Evolutionary conservation across 2,329 filamentous ascomycete species (phyloP).

Genomic region (Pseudogymnoascus sp.): DNA sequence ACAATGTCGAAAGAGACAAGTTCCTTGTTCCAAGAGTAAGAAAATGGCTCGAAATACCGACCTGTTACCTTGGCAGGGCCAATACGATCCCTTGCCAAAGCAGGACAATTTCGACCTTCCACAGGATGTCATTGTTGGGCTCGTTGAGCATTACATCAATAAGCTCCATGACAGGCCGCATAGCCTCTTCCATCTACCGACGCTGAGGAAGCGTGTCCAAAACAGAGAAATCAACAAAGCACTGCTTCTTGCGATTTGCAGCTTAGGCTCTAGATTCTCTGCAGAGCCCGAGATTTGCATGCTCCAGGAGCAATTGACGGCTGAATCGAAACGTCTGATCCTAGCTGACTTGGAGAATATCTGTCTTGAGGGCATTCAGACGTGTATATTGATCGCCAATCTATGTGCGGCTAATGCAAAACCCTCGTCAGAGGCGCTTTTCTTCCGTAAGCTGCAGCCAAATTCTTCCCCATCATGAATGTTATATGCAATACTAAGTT

Average conservation of each 20-base stretch:
- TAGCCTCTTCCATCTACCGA: conserved; percentile 22
- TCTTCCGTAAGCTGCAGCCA: conserved; percentile 22
- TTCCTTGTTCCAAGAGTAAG: no score
- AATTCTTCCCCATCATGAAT: neutral
- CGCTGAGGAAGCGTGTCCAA: conserved; percentile 11
- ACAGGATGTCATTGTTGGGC: neutral
- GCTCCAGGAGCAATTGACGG: conserved; percentile 11
- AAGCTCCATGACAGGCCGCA: conserved; percentile 24
- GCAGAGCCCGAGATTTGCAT: neutral
- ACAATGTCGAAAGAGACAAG: no score
- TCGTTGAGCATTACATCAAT: conserved; percentile 25
- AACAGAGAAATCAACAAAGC: conserved; percentile 10
- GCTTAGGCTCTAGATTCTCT: conserved; percentile 13
- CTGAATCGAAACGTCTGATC: conserved; percentile 19
- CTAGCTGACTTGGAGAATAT: conserved; percentile 20
- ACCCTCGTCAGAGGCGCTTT: conserved; percentile 25
- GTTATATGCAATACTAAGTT: neutral
- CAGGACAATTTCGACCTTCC: no score
- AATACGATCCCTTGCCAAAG: no score
- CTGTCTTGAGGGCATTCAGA: conserved; percentile 27
- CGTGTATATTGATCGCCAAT: conserved; percentile 28
- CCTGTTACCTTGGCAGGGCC: no score
- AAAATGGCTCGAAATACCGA: no score
- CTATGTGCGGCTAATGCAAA: conserved; percentile 22
- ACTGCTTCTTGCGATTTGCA: conserved; percentile 12